These are phyloP conservation scores for Pulveroboletus ravenelii DNA, from an alignment of 768 basidiomycete genomes.

Conservation along the genomic window DNA sequence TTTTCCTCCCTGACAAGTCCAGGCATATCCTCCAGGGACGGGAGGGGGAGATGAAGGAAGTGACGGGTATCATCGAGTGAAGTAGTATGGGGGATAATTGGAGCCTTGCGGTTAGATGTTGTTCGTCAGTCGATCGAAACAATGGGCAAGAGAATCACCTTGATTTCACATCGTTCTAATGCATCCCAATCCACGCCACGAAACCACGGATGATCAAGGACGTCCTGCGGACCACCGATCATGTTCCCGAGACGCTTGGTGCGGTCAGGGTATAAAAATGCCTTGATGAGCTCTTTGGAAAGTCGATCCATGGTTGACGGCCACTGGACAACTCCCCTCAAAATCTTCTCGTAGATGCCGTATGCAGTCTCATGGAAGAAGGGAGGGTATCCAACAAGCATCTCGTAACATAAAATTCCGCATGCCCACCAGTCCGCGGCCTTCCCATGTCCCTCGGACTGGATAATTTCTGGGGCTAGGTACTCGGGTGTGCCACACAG, in stretches of 20 bases:
- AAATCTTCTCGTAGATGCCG: slow-evolving; percentile 97
- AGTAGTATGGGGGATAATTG: slow-evolving; percentile 78
- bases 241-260: slow-evolving; percentile 90
- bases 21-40: slow-evolving; percentile 72
- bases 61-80: slow-evolving; percentile 82
- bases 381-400: slow-evolving; percentile 97
- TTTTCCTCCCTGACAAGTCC: slow-evolving; percentile 65
- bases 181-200: slow-evolving; percentile 91
- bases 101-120: slow-evolving; percentile 49
- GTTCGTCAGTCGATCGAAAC: background rate
- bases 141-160: slow-evolving; percentile 45
- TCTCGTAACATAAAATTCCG: slow-evolving; percentile 95
- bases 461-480: slow-evolving; percentile 96
- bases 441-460: slow-evolving; percentile 96
- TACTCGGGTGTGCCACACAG: slow-evolving; percentile 96
- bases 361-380: slow-evolving; percentile 98
- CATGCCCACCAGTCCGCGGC: slow-evolving; percentile 99
- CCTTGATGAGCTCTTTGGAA: slow-evolving; percentile 82
- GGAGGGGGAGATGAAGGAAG: slow-evolving; percentile 77
- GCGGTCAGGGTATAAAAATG: slow-evolving; percentile 88
- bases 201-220: slow-evolving; percentile 93
- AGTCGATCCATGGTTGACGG: slow-evolving; percentile 87
- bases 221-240: slow-evolving; percentile 86
- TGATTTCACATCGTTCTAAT: slow-evolving; percentile 79
- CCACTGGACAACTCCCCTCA: slow-evolving; percentile 84